These are phyloP conservation scores for Mycosarcoma maydis DNA, from an alignment of 1,284 basidiomycete species.

Conservation along the genomic window DNA sequence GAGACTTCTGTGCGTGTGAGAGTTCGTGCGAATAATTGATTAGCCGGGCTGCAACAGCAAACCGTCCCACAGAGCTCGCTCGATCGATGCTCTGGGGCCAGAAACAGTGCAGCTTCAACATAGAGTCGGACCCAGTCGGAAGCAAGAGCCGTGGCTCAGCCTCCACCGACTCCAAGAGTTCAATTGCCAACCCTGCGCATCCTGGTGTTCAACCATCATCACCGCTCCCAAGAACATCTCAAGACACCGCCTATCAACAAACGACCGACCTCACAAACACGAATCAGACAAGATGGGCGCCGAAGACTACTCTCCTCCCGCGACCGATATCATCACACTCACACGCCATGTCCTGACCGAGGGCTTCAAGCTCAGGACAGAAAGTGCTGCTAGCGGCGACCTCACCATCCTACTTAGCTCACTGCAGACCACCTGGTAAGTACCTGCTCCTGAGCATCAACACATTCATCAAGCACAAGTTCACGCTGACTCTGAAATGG, in stretches of 20 bases:
- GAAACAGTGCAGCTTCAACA: neutral
- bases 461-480: rapidly evolving
- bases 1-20: neutral
- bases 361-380: conserved; percentile 47
- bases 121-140: conserved; percentile 24
- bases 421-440: conserved; percentile 78
- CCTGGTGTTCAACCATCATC: conserved; percentile 4
- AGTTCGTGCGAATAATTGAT: conserved; percentile 22
- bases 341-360: conserved; percentile 65
- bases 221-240: neutral
- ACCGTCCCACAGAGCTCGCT: neutral
- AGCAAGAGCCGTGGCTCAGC: too few species aligned
- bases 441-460: neutral
- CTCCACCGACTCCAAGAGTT: too few species aligned
- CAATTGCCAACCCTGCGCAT: neutral
- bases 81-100: conserved; percentile 4
- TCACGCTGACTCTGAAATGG: too few species aligned
- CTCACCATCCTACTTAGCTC: conserved; percentile 92
- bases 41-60: conserved; percentile 8
- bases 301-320: conserved; percentile 54
- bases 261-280: neutral
- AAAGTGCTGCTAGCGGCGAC: conserved; percentile 74
- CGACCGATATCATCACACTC: conserved; percentile 65
- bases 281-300: conserved; percentile 38
- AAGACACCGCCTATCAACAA: neutral